A percentile compares a stretch with the other conserved stretches of the same genome.
Conservation (phyloP, 768 basidiomycete genomes). For the Pisolithus marmoratus region DNA sequence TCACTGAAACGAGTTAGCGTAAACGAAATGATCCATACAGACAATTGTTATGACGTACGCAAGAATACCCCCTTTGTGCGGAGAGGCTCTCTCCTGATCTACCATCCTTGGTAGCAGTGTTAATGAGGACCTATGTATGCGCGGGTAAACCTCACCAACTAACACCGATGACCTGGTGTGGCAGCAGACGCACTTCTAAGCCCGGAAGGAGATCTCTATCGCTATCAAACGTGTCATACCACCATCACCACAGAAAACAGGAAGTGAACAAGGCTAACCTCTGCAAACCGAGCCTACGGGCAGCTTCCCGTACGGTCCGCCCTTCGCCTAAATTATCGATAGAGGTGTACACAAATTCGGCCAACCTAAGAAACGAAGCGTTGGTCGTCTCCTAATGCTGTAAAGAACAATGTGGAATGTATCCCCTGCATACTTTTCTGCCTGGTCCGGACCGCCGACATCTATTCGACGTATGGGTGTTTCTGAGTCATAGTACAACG, state of each 20-base stretch:
- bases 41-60: constrained; percentile 34
- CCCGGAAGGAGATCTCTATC: constrained; percentile 58
- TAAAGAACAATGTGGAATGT: no score
- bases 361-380: constrained; percentile 36
- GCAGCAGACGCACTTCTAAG: constrained; percentile 61
- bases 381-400: background rate
- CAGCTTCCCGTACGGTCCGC: constrained; percentile 45
- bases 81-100: constrained; percentile 45
- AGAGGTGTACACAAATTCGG: constrained; percentile 54
- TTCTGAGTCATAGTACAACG: constrained; percentile 45
- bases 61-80: constrained; percentile 57
- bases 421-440: constrained; percentile 32
- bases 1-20: constrained; percentile 35
- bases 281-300: constrained; percentile 46
- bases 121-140: background rate
- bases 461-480: constrained; percentile 47
- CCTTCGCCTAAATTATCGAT: constrained; percentile 55
- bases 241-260: background rate
- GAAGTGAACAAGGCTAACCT: constrained; percentile 31
- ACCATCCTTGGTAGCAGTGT: constrained; percentile 49
- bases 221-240: constrained; percentile 23
- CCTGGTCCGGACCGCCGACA: constrained; percentile 54
- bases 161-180: constrained; percentile 75
- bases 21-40: background rate
- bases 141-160: constrained; percentile 43